Conservation (phyloP, 441 rosid genomes). For the Pelargonium exstipulatum region DNA sequence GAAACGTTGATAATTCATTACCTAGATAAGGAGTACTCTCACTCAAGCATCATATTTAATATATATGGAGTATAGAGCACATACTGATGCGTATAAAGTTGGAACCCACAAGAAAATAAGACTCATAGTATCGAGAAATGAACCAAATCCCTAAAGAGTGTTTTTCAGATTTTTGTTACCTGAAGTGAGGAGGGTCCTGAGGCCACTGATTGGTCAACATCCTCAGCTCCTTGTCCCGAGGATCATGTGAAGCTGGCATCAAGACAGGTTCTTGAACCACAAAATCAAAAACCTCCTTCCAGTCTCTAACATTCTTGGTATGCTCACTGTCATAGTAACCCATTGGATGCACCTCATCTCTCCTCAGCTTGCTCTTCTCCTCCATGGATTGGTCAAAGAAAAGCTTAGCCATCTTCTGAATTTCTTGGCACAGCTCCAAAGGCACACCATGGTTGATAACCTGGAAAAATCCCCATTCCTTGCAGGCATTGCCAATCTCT, state of each 20-base stretch:
- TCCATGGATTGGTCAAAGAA: constrained; percentile 22
- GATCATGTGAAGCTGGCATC: constrained; percentile 27
- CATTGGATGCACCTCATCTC: constrained; percentile 28
- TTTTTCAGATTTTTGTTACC: constrained; percentile 17
- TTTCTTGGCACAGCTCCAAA: constrained; percentile 15
- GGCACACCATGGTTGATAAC: constrained; percentile 27
- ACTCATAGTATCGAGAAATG: neutral
- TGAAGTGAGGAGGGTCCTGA: constrained; percentile 33
- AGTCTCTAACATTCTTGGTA: constrained; percentile 30
- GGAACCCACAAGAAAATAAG: neutral
- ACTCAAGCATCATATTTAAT: no score
- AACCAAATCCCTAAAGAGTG: neutral
- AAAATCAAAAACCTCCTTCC: constrained; percentile 31
- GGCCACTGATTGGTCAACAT: constrained; percentile 54
- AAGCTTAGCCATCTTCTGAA: constrained; percentile 16
- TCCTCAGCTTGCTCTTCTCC: constrained; percentile 26
- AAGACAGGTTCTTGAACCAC: constrained; percentile 24
- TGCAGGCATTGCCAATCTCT: constrained; percentile 21
- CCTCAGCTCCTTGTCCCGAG: constrained; percentile 37
- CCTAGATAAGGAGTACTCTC: no score
- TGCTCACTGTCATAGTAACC: constrained; percentile 29
- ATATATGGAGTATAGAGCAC: no score
- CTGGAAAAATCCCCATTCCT: constrained; percentile 28
- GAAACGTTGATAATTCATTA: no score
- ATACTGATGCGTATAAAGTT: neutral